Percentiles rank a stretch among this genome's conserved stretches.
These are phyloP conservation scores for Lachancea waltii DNA, from an alignment of 805 yeast genomes.

Conservation along the genomic window DNA sequence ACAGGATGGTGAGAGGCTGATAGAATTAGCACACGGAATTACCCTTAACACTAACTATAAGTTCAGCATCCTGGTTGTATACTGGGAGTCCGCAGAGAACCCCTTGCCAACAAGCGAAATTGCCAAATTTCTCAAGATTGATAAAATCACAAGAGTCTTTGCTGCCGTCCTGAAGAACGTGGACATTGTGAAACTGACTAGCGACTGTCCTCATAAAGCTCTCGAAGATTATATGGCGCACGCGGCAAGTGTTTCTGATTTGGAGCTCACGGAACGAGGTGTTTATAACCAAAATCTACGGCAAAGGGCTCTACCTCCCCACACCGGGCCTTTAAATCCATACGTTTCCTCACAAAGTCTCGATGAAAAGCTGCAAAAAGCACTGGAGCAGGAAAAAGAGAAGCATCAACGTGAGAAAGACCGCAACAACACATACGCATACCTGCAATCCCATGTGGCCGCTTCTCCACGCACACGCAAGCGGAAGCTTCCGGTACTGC, in stretches of 20 bases:
- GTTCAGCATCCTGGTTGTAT: conserved; percentile 32
- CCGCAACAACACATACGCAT: conserved; percentile 25
- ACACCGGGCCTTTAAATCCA: background rate
- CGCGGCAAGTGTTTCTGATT: conserved; percentile 21
- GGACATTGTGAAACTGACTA: conserved; percentile 27
- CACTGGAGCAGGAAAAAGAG: conserved; percentile 22
- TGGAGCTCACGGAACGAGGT: conserved; percentile 33
- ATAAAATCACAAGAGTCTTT: conserved; percentile 30
- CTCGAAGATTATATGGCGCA: conserved; percentile 27
- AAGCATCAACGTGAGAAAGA: conserved; percentile 13
- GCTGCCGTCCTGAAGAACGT: conserved; percentile 23
- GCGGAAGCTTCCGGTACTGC: conserved; percentile 28
- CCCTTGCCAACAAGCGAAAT: conserved; percentile 15
- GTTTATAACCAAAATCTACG: conserved; percentile 17
- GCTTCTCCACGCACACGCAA: conserved; percentile 27
- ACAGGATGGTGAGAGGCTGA: conserved; percentile 31
- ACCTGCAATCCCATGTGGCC: conserved; percentile 24
- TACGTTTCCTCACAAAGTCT: conserved; percentile 13
- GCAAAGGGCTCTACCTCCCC: conserved; percentile 12
- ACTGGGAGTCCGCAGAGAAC: conserved; percentile 37
- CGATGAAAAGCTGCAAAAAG: conserved; percentile 25
- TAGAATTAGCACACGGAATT: conserved; percentile 32
- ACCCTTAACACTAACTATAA: conserved; percentile 31
- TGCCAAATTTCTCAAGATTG: conserved; percentile 16
- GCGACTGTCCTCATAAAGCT: conserved; percentile 27